These are phyloP conservation scores for Nicotiana attenuata DNA, from an alignment of 257 asterid genomes.

Conservation along the genomic window DNA sequence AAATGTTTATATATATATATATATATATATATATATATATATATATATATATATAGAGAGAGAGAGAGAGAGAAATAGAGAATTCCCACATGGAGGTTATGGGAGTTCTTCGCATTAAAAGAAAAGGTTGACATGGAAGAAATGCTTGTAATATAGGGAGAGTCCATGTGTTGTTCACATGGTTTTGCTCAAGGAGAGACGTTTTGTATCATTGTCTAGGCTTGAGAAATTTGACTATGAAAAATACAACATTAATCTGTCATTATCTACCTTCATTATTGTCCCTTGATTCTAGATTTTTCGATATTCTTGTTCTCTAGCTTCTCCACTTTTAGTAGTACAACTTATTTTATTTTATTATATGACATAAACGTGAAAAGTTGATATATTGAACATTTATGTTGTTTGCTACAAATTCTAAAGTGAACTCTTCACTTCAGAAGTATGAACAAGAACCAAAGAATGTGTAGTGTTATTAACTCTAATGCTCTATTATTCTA, in stretches of 20 bases:
- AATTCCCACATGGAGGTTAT: slow-evolving; percentile 18
- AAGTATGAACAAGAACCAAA: background rate
- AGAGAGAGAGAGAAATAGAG: no score
- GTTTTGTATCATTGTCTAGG: slow-evolving; percentile 24
- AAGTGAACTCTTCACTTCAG: background rate
- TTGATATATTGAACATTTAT: background rate
- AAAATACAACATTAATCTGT: background rate
- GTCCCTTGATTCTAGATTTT: background rate
- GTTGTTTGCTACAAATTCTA: background rate
- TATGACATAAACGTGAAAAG: background rate
- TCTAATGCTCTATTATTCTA: background rate
- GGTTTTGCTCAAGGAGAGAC: slow-evolving; percentile 23
- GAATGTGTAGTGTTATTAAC: background rate
- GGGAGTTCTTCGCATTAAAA: slow-evolving; percentile 1
- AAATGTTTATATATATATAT: background rate
- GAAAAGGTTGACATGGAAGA: slow-evolving; percentile 19
- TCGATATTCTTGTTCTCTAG: background rate
- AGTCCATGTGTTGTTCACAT: slow-evolving; percentile 51
- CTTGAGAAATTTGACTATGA: slow-evolving; percentile 29
- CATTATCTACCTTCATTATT: background rate
- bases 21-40: background rate
- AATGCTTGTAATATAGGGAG: slow-evolving; percentile 16
- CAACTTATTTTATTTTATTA: background rate
- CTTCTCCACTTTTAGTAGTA: background rate
- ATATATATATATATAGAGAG: background rate